Evolutionary conservation across 2,329 filamentous ascomycete genomes (phyloP).

Genomic region (Fusarium incarnatum): DNA sequence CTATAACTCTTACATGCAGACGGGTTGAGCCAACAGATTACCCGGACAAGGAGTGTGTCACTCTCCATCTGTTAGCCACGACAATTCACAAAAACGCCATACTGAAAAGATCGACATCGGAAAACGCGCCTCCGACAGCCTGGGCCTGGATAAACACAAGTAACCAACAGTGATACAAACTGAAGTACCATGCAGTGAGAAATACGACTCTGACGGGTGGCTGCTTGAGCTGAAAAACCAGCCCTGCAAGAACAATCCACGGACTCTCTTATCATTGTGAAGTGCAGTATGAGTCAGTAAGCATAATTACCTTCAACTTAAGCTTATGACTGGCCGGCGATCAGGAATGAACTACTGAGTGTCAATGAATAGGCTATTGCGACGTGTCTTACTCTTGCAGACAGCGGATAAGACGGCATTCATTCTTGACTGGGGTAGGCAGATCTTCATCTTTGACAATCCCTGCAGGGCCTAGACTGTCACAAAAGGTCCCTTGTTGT

Average conservation of each 20-base stretch:
- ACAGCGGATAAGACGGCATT: slow-evolving; percentile 35
- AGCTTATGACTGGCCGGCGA: slow-evolving; percentile 28
- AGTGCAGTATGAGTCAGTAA: not conserved
- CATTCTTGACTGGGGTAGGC: slow-evolving; percentile 3
- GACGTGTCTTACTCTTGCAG: slow-evolving; percentile 5
- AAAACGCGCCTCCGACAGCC: slow-evolving; percentile 14
- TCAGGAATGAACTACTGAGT: not conserved
- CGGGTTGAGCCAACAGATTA: not conserved
- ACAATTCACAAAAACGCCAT: slow-evolving; percentile 7
- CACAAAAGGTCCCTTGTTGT: slow-evolving; percentile 25
- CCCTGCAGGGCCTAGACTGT: slow-evolving; percentile 20
- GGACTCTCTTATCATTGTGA: not conserved
- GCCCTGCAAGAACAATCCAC: not conserved
- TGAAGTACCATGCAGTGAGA: not conserved
- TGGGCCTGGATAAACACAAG: slow-evolving; percentile 1
- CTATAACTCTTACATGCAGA: not conserved
- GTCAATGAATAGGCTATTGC: not conserved
- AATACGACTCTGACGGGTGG: slow-evolving; percentile 20
- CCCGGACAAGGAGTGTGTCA: not conserved
- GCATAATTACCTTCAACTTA: slow-evolving; percentile 10
- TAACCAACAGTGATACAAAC: not conserved
- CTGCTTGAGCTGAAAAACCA: slow-evolving; percentile 10
- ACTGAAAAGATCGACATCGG: slow-evolving; percentile 9
- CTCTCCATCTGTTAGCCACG: not conserved
- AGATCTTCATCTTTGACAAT: slow-evolving; percentile 28